A percentile compares a stretch with the other conserved stretches of the same genome.
These are phyloP conservation scores for Mortierella hygrophila DNA, from an alignment of 192 early-diverging fungal genomes.

Conservation along the genomic window DNA sequence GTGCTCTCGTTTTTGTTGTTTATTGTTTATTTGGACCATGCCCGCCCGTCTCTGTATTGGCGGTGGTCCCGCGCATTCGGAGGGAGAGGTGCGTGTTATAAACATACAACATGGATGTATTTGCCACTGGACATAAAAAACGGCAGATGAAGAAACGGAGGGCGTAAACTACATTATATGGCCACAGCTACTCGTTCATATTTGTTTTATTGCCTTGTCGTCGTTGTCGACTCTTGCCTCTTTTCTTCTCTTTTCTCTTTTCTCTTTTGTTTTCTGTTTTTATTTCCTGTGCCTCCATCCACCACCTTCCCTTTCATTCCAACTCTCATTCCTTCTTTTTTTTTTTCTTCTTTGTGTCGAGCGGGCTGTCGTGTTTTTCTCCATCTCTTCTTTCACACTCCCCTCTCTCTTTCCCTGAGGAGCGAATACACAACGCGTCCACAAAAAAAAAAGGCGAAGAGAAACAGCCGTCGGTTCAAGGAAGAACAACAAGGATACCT, in stretches of 20 bases:
- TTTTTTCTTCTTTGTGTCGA: neutral
- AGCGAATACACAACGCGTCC: neutral
- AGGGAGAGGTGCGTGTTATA: neutral
- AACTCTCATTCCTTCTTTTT: neutral
- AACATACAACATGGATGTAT: neutral
- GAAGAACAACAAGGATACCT: neutral
- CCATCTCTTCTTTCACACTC: neutral
- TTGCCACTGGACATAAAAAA: neutral
- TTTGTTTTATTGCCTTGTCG: neutral
- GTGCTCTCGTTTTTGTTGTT: neutral
- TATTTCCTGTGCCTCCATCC: neutral
- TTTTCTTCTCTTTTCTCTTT: neutral
- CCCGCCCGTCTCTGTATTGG: neutral
- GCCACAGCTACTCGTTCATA: neutral
- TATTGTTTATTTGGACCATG: neutral
- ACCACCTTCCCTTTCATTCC: neutral
- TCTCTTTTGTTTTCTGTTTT: neutral
- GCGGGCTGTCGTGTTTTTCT: neutral
- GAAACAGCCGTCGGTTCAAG: neutral
- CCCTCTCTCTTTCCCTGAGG: neutral
- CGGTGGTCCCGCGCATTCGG: neutral
- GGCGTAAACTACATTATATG: neutral
- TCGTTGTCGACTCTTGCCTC: neutral
- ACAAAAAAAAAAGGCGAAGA: neutral
- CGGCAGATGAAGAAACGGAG: neutral